Conservation (phyloP, 2,329 filamentous ascomycete genomes). For the Colletotrichum gloeosporioides region DNA sequence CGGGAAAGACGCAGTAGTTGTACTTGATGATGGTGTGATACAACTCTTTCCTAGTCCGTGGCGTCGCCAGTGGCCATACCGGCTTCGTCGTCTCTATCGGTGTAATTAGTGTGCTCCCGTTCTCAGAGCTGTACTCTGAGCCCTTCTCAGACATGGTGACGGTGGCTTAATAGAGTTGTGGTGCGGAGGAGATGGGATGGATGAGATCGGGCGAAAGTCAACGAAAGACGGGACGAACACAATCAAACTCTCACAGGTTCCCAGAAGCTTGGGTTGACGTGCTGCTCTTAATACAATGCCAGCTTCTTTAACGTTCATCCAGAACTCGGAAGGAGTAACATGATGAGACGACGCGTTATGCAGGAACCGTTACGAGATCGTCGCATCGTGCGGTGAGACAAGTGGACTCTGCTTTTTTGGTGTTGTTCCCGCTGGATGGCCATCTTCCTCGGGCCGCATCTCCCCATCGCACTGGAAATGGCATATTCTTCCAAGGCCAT, state of each 20-base stretch:
- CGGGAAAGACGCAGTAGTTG: not conserved
- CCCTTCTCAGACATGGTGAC: not conserved
- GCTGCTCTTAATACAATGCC: not conserved
- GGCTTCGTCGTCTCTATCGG: not conserved
- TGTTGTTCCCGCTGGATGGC: not conserved
- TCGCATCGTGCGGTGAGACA: not conserved
- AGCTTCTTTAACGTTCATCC: not conserved
- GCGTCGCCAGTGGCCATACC: not conserved
- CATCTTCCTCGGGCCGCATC: not conserved
- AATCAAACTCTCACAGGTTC: not conserved
- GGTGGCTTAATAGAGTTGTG: not conserved
- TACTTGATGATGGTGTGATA: not conserved
- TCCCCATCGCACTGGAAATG: not conserved
- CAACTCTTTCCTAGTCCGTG: not conserved
- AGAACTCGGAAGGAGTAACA: not conserved
- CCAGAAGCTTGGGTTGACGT: not conserved
- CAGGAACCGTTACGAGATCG: not conserved
- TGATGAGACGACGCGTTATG: not conserved
- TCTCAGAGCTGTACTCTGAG: not conserved
- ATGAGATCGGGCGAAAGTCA: not conserved
- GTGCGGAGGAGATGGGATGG: not conserved
- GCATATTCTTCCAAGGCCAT: not conserved
- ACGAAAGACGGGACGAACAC: not conserved
- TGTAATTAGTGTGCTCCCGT: not conserved
- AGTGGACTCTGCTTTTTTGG: not conserved